Base-by-base conservation (phyloP, 2,329 filamentous ascomycete genomes). In the Scedosporium minutisporum region DNA sequence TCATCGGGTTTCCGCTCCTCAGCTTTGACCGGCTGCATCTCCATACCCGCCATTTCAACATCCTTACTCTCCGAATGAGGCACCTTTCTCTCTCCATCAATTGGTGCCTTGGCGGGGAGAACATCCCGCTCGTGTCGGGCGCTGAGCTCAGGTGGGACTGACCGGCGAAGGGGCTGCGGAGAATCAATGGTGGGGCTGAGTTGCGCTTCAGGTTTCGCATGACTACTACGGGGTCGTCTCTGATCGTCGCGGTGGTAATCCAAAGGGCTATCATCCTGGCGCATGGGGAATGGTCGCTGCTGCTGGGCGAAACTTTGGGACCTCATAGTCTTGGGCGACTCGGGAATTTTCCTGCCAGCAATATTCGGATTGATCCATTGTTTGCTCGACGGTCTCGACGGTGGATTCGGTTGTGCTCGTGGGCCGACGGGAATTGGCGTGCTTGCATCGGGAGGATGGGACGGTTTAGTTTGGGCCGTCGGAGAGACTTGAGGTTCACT, bases 321-420 rank as follows among this genome's bases (percentile, higher is more conserved):
- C 63, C 81, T 75, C 66, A 76, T 78, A 33, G 77, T 68, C 65
- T 81, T 82, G 2, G 82, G 82, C 2, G 81, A 83, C 18, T 82
- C 80, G 1, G 81, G 78, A 0, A 73, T 71, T 63, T 81, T 81
- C 69, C 80, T 83, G 4, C 66, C 68, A 4, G 66, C 66, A 5
- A 81, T 67, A 29, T 77, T 78, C 3, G 82, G 80, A 60, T 84
- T 84, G 63, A 83, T 81, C 83, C 83, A 86, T 70, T 85, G 82
- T 67, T 83, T 84, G 68, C 82, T 84, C 0, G 81, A 82, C 16
- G 80, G 77, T 6, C 81, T 78, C 64, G 75, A 72, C 23, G 67
- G 76, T 57, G 76, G 75, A 58, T 76, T 75, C 63, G 78, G 80
- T 64, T 83, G 81, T 16, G 78, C 78, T 42, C 82, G 78, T 41